A percentile compares a stretch with the other conserved stretches of the same genome.
phyloP scores from a whole-genome alignment of 2,329 filamentous ascomycete genomes.

The Stachybotrys elegans region DNA sequence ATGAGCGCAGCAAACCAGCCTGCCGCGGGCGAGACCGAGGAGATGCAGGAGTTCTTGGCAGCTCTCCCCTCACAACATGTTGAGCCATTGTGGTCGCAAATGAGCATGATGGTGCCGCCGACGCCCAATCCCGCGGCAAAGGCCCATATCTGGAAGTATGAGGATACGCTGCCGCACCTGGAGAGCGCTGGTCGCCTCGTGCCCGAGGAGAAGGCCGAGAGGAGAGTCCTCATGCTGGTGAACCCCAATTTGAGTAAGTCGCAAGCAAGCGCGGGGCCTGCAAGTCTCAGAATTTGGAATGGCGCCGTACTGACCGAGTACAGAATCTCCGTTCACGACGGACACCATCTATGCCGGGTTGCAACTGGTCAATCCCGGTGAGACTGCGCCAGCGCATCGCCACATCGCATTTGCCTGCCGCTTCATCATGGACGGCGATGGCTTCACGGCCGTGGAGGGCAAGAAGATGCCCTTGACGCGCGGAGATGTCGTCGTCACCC shows the following conservation, averaged over 20 bases:
- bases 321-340: conserved; percentile 48
- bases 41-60: conserved; percentile 22
- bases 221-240: conserved; percentile 35
- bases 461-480: conserved; percentile 43
- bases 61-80: conserved; percentile 23
- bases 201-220: conserved; percentile 33
- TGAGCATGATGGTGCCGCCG: conserved; percentile 40
- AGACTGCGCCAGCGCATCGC: conserved; percentile 49
- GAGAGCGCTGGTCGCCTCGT: conserved; percentile 28
- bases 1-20: no score
- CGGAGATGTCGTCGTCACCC: conserved; percentile 53
- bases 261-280: no score
- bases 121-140: conserved; percentile 36
- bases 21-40: conserved; percentile 13
- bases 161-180: conserved; percentile 27
- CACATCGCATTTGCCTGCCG: conserved; percentile 52
- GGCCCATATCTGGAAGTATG: conserved; percentile 34
- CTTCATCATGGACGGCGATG: conserved; percentile 53
- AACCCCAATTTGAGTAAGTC: conserved; percentile 44
- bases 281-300: no score
- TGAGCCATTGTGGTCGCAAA: conserved; percentile 43
- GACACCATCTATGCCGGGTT: conserved; percentile 54
- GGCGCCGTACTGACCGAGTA: fast-evolving
- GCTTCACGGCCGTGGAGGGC: conserved; percentile 54
- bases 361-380: conserved; percentile 51